Evolutionary conservation across 2,329 filamentous ascomycete genomes (phyloP), one percentile per base, ranked within the genome.

Genomic region (Ascochyta rabiei): DNA sequence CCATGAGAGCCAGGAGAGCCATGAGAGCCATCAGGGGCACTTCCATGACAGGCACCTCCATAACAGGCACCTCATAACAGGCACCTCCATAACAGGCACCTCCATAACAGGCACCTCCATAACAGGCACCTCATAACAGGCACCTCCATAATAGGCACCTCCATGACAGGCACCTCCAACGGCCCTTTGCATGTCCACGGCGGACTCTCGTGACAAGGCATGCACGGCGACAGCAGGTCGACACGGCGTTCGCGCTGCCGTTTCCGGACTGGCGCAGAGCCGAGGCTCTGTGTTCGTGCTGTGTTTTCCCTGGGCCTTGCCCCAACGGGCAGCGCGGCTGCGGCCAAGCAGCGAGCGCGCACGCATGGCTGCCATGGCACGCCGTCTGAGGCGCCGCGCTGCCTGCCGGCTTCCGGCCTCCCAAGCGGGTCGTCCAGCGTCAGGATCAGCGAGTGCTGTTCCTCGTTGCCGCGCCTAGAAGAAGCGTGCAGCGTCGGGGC

Each of bases 381-480:
- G 33, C 38, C 39, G 46, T 46, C 46, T 43, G 41, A 46, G 41
- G 47, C 46, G 41, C 46, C 46, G 46, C 46, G 31, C 39, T 49
- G 41, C 37, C 48, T 61, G 59, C 59, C 59, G 59, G 47, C 48
- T 56, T 53, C 59, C 59, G 56, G 56, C 18, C 45, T 43, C 16
- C 42, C 47, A 50, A 47, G 53, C 52, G 55, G 53, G 56, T 57
- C 53, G 53, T 43, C 33, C 26, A 60, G 53, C 54, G 50, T 53
- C 38, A 47, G 43, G 59, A 57, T 60, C 57, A 57, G 56, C 53
- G 39, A 34, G 45, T 40, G 46, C 40, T 45, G 48, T 53, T 23
- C 50, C 59, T 56, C 59, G 59, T 49, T 58, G 56, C 59, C 56
- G 59, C 59, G 40, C 55, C 50, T 46, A 52, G 59, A 47, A 46